Evolutionary conservation across 495 filamentous ascomycete species (phyloP).

Genomic region (Penicillium lagena): DNA sequence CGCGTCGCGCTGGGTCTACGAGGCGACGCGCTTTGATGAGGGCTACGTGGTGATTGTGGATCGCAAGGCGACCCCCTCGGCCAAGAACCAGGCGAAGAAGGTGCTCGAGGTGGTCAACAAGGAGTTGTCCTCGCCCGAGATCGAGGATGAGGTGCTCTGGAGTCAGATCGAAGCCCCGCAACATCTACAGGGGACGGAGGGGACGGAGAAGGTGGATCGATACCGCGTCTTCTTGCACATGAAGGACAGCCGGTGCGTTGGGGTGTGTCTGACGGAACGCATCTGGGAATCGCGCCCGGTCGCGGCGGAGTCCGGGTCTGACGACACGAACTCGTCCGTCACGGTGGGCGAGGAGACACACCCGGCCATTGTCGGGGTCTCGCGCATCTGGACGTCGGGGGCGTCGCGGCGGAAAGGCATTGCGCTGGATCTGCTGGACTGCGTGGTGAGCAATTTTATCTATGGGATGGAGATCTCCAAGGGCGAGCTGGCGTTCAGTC

Average conservation of each 20-base stretch:
- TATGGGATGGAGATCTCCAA: slow-evolving; percentile 62
- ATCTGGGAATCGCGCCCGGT: slow-evolving; percentile 54
- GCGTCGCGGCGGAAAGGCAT: slow-evolving; percentile 54
- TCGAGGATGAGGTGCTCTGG: slow-evolving; percentile 56
- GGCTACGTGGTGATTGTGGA: slow-evolving; percentile 52
- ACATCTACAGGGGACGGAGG: slow-evolving; percentile 21
- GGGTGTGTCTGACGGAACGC: slow-evolving; percentile 59
- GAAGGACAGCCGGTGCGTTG: slow-evolving; percentile 57
- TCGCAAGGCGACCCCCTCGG: slow-evolving; percentile 44
- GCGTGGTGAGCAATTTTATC: slow-evolving; percentile 55
- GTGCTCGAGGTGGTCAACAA: slow-evolving; percentile 62
- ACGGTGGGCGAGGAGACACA: slow-evolving; percentile 31
- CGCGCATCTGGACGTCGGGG: slow-evolving; percentile 68
- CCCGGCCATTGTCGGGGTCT: slow-evolving; percentile 57
- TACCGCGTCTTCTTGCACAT: slow-evolving; percentile 63
- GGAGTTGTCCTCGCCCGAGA: slow-evolving; percentile 58
- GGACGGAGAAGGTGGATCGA: slow-evolving; percentile 42
- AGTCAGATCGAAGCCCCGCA: slow-evolving; percentile 37
- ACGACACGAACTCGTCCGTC: slow-evolving; percentile 30
- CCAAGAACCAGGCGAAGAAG: slow-evolving; percentile 52
- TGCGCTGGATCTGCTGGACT: slow-evolving; percentile 55
- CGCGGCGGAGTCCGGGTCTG: slow-evolving; percentile 5
- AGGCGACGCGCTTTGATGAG: slow-evolving; percentile 39
- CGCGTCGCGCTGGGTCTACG: slow-evolving; percentile 40
- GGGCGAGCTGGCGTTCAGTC: slow-evolving; percentile 62